Evolutionary conservation across 2,329 filamentous ascomycete species (phyloP), one percentile per base, ranked within the genome.

Genomic region (Phialophora expanda): DNA sequence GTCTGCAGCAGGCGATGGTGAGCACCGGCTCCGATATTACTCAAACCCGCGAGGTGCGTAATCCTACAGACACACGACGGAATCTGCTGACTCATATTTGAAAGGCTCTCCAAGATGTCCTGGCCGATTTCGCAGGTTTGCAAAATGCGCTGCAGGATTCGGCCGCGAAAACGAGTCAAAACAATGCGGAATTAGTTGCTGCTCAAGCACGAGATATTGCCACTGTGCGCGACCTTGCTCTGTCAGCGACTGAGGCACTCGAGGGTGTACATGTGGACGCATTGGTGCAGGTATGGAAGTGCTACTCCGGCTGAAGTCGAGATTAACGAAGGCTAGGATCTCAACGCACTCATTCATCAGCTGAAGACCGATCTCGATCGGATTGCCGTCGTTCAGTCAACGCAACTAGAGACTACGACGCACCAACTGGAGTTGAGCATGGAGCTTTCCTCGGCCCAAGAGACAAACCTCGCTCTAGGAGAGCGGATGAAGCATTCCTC

Each of bases 111-210:
- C 55, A 44, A 57, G n/a, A 60, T 26, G 48, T 67, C 3, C 30
- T 69, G 38, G 55, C 62, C 14, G 65, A 69, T 54, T 69, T 67
- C 22, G 28, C n/a, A 22, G 64, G 20, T n/a, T 53, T 69, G 26
- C 50, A 61, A 55, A 50, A 55, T 14, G n/a, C 64, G 6, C 22
- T 69, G 28, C 56, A 56, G 44, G 56, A 67, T 8, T 54, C 58
- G 20, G 46, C 48, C 20, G 11, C 61, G 9, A 53, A 50, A 9
- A 54, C 61, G 20, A 53, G 51, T n/a, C 57, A 59, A 58, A 61
- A 61, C 48, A 64, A 60, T 22, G 65, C 67, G 4, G 62, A 67
- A 26, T 58, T 58, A 6, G 65, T 61, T n/a, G 60, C 62, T 8
- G 58, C 32, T n/a, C 67, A 69, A 51, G 53, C 57, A 8, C 56